phyloP scores from a whole-genome alignment of 2,329 filamentous ascomycete species.

The Ophiostoma novo-ulmi region DNA sequence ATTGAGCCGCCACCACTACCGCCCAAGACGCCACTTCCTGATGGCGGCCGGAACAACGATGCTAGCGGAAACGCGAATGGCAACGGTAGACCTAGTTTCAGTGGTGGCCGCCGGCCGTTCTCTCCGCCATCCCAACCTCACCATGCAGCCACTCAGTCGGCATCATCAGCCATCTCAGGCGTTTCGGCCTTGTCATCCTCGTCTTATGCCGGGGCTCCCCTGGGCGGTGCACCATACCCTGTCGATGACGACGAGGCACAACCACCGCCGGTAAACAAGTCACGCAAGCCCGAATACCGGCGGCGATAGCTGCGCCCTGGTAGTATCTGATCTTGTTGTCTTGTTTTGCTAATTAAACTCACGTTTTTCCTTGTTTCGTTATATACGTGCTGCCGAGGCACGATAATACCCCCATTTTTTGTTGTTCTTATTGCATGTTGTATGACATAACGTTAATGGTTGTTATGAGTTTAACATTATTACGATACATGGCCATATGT shows the following conservation, averaged over 20 bases:
- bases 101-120: slow-evolving; percentile 12
- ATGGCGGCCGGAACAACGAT: slow-evolving; percentile 35
- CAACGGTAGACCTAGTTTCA: not conserved
- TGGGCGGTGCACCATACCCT: slow-evolving; percentile 65
- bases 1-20: slow-evolving; percentile 66
- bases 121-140: not conserved
- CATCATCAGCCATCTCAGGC: slow-evolving; percentile 54
- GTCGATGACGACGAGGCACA: slow-evolving; percentile 73
- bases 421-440: not conserved
- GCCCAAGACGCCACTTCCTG: slow-evolving; percentile 69
- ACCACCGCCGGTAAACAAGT: slow-evolving; percentile 79
- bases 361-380: not conserved
- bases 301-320: slow-evolving; percentile 18
- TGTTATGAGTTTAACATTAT: not conserved
- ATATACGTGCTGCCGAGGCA: not conserved
- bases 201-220: slow-evolving; percentile 67
- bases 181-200: slow-evolving; percentile 66
- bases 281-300: slow-evolving; percentile 70
- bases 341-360: not conserved
- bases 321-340: slow-evolving; percentile 1
- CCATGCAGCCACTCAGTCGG: slow-evolving; percentile 61
- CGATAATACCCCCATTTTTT: not conserved
- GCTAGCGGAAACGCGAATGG: slow-evolving; percentile 27
- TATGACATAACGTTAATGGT: not conserved
- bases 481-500: not conserved